Percentiles rank a stretch among this genome's conserved stretches.
These are phyloP conservation scores for Picochlorum sp. DNA, from an alignment of 139 green algal genomes.

Conservation along the genomic window DNA sequence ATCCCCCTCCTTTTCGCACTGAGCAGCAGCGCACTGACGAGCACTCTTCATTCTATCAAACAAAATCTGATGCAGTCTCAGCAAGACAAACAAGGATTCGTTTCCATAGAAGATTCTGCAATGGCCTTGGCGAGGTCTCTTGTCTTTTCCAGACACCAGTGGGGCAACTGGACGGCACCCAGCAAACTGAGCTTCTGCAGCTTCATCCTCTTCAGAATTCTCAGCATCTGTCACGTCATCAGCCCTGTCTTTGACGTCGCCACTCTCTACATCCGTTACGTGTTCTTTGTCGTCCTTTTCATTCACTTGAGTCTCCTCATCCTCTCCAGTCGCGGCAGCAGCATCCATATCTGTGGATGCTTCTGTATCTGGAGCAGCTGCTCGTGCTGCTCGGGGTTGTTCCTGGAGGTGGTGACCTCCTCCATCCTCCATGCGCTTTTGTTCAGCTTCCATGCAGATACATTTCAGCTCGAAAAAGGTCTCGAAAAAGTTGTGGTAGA, in stretches of 20 bases:
- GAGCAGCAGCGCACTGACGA: slow-evolving; percentile 20
- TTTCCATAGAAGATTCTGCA: slow-evolving; percentile 75
- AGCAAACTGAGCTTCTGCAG: slow-evolving; percentile 20
- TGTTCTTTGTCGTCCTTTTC: slow-evolving; percentile 12
- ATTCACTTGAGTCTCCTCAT: slow-evolving; percentile 3
- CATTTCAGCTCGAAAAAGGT: slow-evolving; percentile 70
- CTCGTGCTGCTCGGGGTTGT: slow-evolving; percentile 12
- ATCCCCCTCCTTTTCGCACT: background rate
- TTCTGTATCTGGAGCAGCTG: slow-evolving; percentile 4
- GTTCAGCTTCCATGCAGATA: slow-evolving; percentile 22
- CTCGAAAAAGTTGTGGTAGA: slow-evolving; percentile 66
- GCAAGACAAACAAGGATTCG: slow-evolving; percentile 88
- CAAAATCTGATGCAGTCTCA: slow-evolving; percentile 72
- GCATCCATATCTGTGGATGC: slow-evolving; percentile 11
- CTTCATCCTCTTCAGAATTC: slow-evolving; percentile 19
- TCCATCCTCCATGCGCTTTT: slow-evolving; percentile 16
- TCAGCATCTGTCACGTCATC: slow-evolving; percentile 1
- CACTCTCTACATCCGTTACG: slow-evolving; percentile 16
- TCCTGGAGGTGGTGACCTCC: background rate
- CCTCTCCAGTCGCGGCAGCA: slow-evolving; percentile 14
- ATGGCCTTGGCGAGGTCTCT: background rate
- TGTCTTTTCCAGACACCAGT: background rate
- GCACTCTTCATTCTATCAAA: slow-evolving; percentile 67
- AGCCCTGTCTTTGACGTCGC: slow-evolving; percentile 19
- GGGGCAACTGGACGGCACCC: slow-evolving; percentile 24